Conservation (phyloP, 176 grass and related monocot species). For the Triticum timopheevii region DNA sequence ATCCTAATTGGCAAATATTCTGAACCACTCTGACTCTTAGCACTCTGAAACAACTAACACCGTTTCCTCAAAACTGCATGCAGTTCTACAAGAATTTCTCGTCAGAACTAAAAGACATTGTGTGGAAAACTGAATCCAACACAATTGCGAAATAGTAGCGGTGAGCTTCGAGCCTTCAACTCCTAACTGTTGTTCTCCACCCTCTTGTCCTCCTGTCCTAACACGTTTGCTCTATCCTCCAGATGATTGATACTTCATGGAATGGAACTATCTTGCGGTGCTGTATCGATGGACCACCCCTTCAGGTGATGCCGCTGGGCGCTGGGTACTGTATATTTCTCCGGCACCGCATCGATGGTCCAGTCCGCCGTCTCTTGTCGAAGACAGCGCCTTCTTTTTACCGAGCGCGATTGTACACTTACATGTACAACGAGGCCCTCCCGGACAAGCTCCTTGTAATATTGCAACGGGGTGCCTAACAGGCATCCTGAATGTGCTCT, state of each 20-base stretch:
- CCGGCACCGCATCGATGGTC: not conserved
- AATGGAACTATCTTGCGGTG: not conserved
- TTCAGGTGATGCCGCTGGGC: conserved; percentile 9
- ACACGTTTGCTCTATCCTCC: conserved; percentile 4
- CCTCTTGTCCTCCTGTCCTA: not conserved
- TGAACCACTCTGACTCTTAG: too few species aligned
- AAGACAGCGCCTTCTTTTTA: not conserved
- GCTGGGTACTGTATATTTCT: not conserved
- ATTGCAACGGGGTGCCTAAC: conserved; percentile 27
- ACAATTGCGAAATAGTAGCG: conserved; percentile 32
- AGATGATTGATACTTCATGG: conserved; percentile 26
- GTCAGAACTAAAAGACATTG: conserved; percentile 80
- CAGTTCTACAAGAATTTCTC: conserved; percentile 98
- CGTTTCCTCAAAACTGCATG: not conserved
- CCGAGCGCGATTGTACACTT: conserved; percentile 4
- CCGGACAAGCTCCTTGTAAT: not conserved
- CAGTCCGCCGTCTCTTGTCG: not conserved
- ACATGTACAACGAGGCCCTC: conserved; percentile 36
- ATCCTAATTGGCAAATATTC: not conserved
- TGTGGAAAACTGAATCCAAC: conserved; percentile 90
- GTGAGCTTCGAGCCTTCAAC: not conserved
- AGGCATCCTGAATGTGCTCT: not conserved
- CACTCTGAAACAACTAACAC: not conserved
- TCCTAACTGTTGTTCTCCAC: not conserved
- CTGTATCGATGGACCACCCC: not conserved